Conservation (phyloP, 805 yeast species). For the Sungouiella blattae region DNA sequence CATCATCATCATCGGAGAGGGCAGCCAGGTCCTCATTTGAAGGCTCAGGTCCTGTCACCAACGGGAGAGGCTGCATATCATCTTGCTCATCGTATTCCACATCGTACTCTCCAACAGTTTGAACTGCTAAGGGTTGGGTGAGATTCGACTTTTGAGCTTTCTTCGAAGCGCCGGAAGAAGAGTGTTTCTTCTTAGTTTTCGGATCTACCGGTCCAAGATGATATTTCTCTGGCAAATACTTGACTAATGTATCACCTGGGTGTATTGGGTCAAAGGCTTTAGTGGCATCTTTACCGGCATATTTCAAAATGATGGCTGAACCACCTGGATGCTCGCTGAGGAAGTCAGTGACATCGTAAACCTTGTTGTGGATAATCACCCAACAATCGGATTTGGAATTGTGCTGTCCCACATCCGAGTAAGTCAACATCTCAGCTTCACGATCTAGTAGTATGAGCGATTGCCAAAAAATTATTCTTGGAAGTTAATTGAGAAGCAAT, state of each 20-base stretch:
- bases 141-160: background rate
- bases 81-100: constrained; percentile 36
- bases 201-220: constrained; percentile 36
- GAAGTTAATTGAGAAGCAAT: no score
- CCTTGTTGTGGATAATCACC: constrained; percentile 79
- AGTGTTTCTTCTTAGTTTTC: constrained; percentile 3
- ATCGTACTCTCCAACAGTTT: constrained; percentile 15
- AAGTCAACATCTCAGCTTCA: constrained; percentile 13
- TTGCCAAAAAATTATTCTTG: no score
- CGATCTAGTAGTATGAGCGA: no score
- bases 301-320: constrained; percentile 48
- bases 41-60: no score
- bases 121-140: background rate
- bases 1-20: constrained; percentile 10
- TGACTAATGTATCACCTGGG: constrained; percentile 75
- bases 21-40: background rate
- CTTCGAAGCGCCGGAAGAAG: constrained; percentile 1
- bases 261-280: constrained; percentile 86
- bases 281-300: constrained; percentile 57
- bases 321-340: constrained; percentile 63
- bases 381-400: constrained; percentile 64
- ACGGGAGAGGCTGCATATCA: constrained; percentile 21
- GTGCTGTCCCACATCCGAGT: constrained; percentile 42
- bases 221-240: constrained; percentile 49
- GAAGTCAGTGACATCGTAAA: constrained; percentile 70